These are phyloP conservation scores for Phialocephala subalpina DNA, from an alignment of 2,329 filamentous ascomycete genomes.

Conservation along the genomic window DNA sequence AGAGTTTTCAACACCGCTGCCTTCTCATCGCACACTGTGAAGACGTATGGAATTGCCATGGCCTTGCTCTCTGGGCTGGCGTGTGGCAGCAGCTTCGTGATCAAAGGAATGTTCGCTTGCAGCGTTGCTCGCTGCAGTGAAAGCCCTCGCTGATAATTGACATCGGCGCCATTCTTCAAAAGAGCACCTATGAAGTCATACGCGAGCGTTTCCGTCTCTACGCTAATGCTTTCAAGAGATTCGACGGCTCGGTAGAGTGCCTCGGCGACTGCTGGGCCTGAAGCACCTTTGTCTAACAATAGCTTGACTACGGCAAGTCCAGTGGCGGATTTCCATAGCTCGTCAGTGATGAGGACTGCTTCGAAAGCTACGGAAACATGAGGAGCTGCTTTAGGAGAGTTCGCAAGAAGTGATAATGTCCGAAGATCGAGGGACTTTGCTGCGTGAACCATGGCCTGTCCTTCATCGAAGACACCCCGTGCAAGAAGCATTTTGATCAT, in stretches of 20 bases:
- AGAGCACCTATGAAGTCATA: constrained; percentile 57
- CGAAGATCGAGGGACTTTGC: constrained; percentile 21
- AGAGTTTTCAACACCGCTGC: constrained; percentile 59
- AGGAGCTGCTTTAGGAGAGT: constrained; percentile 42
- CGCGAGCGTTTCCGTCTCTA: constrained; percentile 56
- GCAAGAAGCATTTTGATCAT: constrained; percentile 57
- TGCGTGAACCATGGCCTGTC: constrained; percentile 53
- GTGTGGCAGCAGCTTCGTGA: constrained; percentile 57
- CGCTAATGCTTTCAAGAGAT: constrained; percentile 38
- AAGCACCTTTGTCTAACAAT: constrained; percentile 58
- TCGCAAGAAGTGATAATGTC: constrained; percentile 24
- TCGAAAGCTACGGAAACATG: constrained; percentile 50
- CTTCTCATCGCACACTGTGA: constrained; percentile 53
- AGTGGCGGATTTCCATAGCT: constrained; percentile 58
- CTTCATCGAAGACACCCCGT: constrained; percentile 59
- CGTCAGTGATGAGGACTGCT: constrained; percentile 51
- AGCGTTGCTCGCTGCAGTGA: constrained; percentile 62
- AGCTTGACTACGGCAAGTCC: constrained; percentile 48
- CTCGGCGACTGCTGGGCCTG: constrained; percentile 58
- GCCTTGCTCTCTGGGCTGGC: constrained; percentile 60
- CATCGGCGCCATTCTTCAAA: constrained; percentile 61
- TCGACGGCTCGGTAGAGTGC: constrained; percentile 60
- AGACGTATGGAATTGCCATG: constrained; percentile 63
- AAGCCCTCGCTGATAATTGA: constrained; percentile 61
- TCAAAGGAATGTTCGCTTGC: constrained; percentile 57